A percentile compares a stretch with the other conserved stretches of the same genome.
phyloP scores from a whole-genome alignment of 2,329 filamentous ascomycete species.

The Cladosporium colombiae region DNA sequence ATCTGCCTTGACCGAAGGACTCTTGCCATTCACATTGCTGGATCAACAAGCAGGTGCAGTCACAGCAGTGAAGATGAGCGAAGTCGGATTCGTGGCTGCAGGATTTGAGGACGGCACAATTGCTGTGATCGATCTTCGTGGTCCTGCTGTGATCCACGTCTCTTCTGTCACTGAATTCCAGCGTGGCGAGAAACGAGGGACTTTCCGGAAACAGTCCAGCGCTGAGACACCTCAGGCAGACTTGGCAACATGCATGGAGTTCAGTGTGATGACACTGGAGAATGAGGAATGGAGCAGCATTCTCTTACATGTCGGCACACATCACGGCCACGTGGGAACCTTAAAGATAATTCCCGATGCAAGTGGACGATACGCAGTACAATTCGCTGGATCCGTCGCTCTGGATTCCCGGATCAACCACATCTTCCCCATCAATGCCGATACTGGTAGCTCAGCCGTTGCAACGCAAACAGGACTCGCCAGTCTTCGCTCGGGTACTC shows the following conservation, averaged over 20 bases:
- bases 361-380: slow-evolving; percentile 69
- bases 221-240: slow-evolving; percentile 55
- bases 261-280: slow-evolving; percentile 89
- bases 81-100: slow-evolving; percentile 86
- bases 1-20: slow-evolving; percentile 70
- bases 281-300: slow-evolving; percentile 96
- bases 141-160: slow-evolving; percentile 79
- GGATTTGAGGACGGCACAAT: slow-evolving; percentile 83
- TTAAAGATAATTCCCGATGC: slow-evolving; percentile 82
- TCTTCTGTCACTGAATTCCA: slow-evolving; percentile 70
- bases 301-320: slow-evolving; percentile 86
- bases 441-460: slow-evolving; percentile 71
- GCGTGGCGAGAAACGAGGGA: slow-evolving; percentile 74
- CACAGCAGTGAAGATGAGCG: slow-evolving; percentile 78
- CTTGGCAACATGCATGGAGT: slow-evolving; percentile 81
- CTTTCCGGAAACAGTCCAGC: slow-evolving; percentile 62
- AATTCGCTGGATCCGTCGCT: slow-evolving; percentile 66
- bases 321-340: slow-evolving; percentile 76
- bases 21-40: slow-evolving; percentile 78
- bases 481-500: slow-evolving; percentile 71
- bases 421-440: slow-evolving; percentile 76
- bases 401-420: slow-evolving; percentile 71
- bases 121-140: slow-evolving; percentile 82
- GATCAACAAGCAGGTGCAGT: slow-evolving; percentile 82
- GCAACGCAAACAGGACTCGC: slow-evolving; percentile 76